Evolutionary conservation across 352 stramenopile genomes (phyloP).

Genomic region (Hyaloperonospora arabidopsidis): DNA sequence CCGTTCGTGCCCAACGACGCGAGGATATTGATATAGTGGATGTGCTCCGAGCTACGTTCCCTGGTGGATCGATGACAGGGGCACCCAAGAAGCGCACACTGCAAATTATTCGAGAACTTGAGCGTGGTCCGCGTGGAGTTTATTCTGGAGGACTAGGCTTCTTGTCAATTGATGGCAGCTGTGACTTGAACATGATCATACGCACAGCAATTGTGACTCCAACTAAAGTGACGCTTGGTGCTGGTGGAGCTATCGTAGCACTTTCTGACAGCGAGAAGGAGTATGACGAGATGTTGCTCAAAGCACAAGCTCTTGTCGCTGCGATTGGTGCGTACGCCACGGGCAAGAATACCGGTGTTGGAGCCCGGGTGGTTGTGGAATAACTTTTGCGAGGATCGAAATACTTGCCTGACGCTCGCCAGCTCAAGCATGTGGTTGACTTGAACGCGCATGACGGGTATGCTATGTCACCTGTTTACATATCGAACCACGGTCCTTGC

Average conservation of each 20-base stretch:
- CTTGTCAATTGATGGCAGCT: slow-evolving; percentile 90
- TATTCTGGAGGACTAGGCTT: slow-evolving; percentile 96
- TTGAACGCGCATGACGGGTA: no score
- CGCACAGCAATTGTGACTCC: slow-evolving; percentile 89
- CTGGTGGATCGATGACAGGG: slow-evolving; percentile 96
- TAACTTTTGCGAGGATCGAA: no score
- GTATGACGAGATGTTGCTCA: slow-evolving; percentile 90
- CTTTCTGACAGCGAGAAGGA: slow-evolving; percentile 91
- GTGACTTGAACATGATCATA: slow-evolving; percentile 98
- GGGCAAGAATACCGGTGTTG: slow-evolving; percentile 41
- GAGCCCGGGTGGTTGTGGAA: no score
- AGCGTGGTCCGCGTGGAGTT: slow-evolving; percentile 83
- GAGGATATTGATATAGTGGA: slow-evolving; percentile 71
- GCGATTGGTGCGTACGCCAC: slow-evolving; percentile 52
- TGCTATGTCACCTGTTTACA: no score
- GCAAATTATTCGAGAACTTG: slow-evolving; percentile 91
- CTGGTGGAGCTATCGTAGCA: slow-evolving; percentile 92
- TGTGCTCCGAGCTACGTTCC: slow-evolving; percentile 91
- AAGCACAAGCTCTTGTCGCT: slow-evolving; percentile 65
- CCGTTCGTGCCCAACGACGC: slow-evolving; percentile 76
- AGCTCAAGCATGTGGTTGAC: no score
- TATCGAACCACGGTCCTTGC: no score
- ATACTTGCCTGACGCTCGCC: no score
- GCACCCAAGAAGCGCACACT: slow-evolving; percentile 95
- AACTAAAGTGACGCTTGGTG: slow-evolving; percentile 80